Evolutionary conservation across 352 stramenopile genomes (phyloP), one percentile per base, ranked within the genome.

Genomic region (Elongisporangium prolatum): DNA sequence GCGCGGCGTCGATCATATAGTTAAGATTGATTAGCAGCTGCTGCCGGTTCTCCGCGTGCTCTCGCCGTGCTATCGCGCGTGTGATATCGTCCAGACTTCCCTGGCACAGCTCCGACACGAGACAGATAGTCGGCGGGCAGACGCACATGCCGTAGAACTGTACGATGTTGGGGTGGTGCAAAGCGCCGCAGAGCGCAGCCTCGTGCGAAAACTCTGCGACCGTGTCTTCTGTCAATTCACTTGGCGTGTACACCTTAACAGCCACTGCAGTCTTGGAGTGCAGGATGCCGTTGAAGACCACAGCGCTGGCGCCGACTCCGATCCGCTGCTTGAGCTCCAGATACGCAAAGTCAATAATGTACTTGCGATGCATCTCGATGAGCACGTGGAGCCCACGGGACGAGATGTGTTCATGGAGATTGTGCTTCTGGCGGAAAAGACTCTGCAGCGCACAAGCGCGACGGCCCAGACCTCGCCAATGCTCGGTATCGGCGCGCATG

Each of bases 141-240:
- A 94, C 77, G 52, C 85, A 95, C 76, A 95, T 88, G 21, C 83
- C 85, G 50, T 89, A 88, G 63, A 95, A 95, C 56, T 74, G 80
- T 59, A 91, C 77, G 48, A 95, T 84, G 61, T 95, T 95, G 1
- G 85, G 80, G 53, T 93, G 84, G 37, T 84, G 65, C 4, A 93
- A 67, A 16, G 80, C 71, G 7, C 78, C 75, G 59, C 80, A 94
- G 8, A 94, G 61, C 2, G 81, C 84, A 9, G 82, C 84, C 57
- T 92, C 84, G 22, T 94, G 82, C 4, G 82, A 92, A 50, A 92
- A 94, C 56, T 84, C 80, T n/a, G 79, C 80, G 25, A 94, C 82
- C 0, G 74, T 74, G 24, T 88, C 74, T 21, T 91, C 80, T 0
- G 67, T 77, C 18, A 91, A 53, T 8, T 81, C 53, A 0, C 60